A percentile compares a stretch with the other conserved stretches of the same genome.
These are phyloP conservation scores for Hibiscus syriacus DNA, from an alignment of 345 rosid species.

Conservation along the genomic window DNA sequence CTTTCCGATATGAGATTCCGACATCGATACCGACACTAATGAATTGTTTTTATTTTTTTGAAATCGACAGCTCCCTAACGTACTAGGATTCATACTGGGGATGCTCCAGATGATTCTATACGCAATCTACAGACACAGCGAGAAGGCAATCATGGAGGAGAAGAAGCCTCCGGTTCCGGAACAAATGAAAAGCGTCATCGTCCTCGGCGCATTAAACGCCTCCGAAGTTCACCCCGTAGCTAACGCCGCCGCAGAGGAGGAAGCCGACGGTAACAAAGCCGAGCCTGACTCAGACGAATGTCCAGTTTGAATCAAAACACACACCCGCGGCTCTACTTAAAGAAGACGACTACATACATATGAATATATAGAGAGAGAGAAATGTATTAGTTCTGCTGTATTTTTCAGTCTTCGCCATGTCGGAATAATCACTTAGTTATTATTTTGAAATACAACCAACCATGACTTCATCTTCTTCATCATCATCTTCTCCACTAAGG, in stretches of 20 bases:
- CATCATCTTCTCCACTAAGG: too few relatives aligned
- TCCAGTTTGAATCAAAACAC: slow-evolving; percentile 15
- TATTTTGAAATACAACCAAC: neutral
- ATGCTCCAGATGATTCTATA: slow-evolving; percentile 69
- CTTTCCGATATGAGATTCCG: neutral
- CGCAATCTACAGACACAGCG: slow-evolving; percentile 36
- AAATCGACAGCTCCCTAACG: slow-evolving; percentile 55
- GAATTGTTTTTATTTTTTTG: neutral
- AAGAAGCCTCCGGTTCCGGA: slow-evolving; percentile 31
- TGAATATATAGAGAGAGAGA: neutral
- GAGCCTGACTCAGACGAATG: too few relatives aligned
- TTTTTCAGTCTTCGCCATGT: neutral
- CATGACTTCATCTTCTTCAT: neutral
- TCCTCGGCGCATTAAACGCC: slow-evolving; percentile 14
- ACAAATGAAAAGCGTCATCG: slow-evolving; percentile 17
- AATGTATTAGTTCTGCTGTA: neutral
- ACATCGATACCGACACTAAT: too few relatives aligned
- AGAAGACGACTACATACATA: neutral
- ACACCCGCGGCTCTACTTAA: neutral
- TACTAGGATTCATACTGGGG: slow-evolving; percentile 67
- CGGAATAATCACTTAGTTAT: neutral
- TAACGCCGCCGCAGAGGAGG: too few relatives aligned
- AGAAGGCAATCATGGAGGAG: slow-evolving; percentile 15
- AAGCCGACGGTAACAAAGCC: too few relatives aligned
- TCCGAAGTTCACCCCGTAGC: slow-evolving; percentile 28